Evolutionary conservation across 257 asterid genomes (phyloP).

Genomic region (Cordia subcordata): DNA sequence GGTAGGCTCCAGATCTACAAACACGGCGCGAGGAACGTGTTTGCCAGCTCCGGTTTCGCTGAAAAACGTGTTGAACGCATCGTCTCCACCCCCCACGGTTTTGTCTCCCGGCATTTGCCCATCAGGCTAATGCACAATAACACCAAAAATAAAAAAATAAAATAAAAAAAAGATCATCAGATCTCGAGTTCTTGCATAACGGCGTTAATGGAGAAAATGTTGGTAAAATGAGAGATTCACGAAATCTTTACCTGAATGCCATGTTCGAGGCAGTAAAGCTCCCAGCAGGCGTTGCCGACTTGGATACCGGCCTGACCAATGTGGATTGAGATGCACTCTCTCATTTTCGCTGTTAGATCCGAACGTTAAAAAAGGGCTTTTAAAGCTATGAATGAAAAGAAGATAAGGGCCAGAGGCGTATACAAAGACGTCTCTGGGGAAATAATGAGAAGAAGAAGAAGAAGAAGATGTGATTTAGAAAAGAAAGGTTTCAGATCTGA

Average conservation of each 20-base stretch:
- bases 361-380: background rate
- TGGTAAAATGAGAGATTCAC: too few relatives aligned
- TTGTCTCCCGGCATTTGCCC: constrained; percentile 86
- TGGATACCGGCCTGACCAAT: constrained; percentile 97
- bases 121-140: constrained; percentile 50
- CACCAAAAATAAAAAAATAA: background rate
- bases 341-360: constrained; percentile 39
- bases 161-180: background rate
- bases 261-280: constrained; percentile 91
- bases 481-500: constrained; percentile 9
- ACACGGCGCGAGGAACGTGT: constrained; percentile 92
- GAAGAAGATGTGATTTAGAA: background rate
- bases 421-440: constrained; percentile 34
- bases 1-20: constrained; percentile 92
- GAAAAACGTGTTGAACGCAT: constrained; percentile 93
- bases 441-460: too few relatives aligned
- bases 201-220: background rate
- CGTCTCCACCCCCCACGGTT: constrained; percentile 94
- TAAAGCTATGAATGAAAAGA: too few relatives aligned
- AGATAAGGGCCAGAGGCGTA: constrained; percentile 21
- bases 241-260: constrained; percentile 68
- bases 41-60: constrained; percentile 97
- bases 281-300: constrained; percentile 97
- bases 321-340: constrained; percentile 97
- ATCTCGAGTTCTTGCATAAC: too few relatives aligned